Conservation (phyloP, 352 stramenopile genomes). For the Phytophthora sp. region DNA sequence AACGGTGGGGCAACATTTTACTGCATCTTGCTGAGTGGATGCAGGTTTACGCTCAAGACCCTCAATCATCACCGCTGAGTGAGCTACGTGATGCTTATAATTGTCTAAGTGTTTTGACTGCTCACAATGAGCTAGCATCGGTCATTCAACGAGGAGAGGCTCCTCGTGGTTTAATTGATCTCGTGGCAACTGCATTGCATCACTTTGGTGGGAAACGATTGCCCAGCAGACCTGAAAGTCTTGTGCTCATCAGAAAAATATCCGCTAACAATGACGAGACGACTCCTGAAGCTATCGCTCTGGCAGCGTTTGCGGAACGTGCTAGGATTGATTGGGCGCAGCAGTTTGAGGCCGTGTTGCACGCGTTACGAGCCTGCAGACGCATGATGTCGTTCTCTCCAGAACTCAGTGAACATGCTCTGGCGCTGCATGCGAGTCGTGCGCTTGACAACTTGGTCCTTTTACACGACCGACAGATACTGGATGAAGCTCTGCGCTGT, state of each 20-base stretch:
- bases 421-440: slow-evolving; percentile 40
- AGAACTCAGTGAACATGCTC: slow-evolving; percentile 40
- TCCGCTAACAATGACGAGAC: slow-evolving; percentile 4
- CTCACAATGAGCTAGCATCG: slow-evolving; percentile 20
- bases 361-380: slow-evolving; percentile 45
- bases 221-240: slow-evolving; percentile 35
- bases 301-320: slow-evolving; percentile 1
- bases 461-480: slow-evolving; percentile 43
- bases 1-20: slow-evolving; percentile 52
- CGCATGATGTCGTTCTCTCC: slow-evolving; percentile 52
- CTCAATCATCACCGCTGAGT: slow-evolving; percentile 27
- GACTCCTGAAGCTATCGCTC: not conserved
- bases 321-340: slow-evolving; percentile 3
- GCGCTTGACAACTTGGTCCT: slow-evolving; percentile 58
- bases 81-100: slow-evolving; percentile 50
- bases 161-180: slow-evolving; percentile 53
- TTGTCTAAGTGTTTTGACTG: slow-evolving; percentile 50
- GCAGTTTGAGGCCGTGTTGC: slow-evolving; percentile 40
- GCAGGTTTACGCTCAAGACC: slow-evolving; percentile 66
- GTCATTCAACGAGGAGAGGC: slow-evolving; percentile 41
- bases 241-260: slow-evolving; percentile 30
- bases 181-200: slow-evolving; percentile 45
- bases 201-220: slow-evolving; percentile 37
- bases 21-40: slow-evolving; percentile 75
- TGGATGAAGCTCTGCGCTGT: slow-evolving; percentile 37